Evolutionary conservation across 441 rosid genomes (phyloP), one percentile per base, ranked within the genome.

Genomic region (Arabidopsis lyrata): DNA sequence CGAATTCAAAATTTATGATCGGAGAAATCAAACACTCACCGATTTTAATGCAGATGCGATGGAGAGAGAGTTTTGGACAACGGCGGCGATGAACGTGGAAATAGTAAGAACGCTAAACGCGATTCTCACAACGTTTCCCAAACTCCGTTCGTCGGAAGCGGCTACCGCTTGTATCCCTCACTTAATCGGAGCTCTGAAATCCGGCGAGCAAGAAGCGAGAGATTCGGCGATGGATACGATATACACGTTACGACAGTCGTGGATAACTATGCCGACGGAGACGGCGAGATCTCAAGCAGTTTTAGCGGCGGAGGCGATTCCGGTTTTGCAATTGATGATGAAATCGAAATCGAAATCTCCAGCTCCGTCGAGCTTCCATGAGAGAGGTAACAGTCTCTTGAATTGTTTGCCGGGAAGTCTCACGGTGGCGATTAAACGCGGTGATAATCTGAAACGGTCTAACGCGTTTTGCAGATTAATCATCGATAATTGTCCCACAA

Each of bases 401-500:
- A 94, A 89, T 66, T 89, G 92, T 80, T 84, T 95, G 66, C 99
- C 99, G 1, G 97, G 97, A 50, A 88, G 92, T 70, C 80, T 95
- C 73, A 88, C 94, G 9, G 99, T 95, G 49, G 88, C 86, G 35
- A 81, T 95, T 34, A 85, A 83, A 81, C 97, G 90, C 42, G 97
- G 99, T 39, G 87, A 85, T 73, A 89, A 90, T 86, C 82, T 95
- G 32, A 88, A 89, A 85, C 95, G 91, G 70, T 88, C 97, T 24
- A 92, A 87, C 73, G 97, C 99, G 48, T 95, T 95, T 81, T 92
- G 99, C 70, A 84, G 81, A 67, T 77, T 95, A 81, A 83, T 89
- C 10, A 86, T 95, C 49, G 96, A 94, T 73, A 90, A 82, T 63
- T 83, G 91, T 70, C 90, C 96, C 49, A 84, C 87, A 14, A 83